Evolutionary conservation across 495 filamentous ascomycete genomes (phyloP), one percentile per base, ranked within the genome.

Genomic region (Aspergillus baeticus): DNA sequence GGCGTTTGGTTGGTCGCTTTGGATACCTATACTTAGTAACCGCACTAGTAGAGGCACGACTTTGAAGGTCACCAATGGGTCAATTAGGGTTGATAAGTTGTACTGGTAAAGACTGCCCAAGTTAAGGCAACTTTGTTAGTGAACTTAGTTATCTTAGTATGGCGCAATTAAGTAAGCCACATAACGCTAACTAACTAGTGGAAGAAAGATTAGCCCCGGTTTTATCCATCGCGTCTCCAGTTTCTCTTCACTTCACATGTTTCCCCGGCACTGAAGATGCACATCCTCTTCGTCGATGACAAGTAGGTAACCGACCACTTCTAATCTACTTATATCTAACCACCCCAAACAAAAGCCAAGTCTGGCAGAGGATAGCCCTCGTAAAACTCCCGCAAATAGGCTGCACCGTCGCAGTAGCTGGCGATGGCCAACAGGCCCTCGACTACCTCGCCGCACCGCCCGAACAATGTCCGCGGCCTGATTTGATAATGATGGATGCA

Each of bases 401-500:
- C 20, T 56, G 23, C 45, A 49, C 43, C 34, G 34, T 56, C 22
- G n/a, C 22, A 33, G 29, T 48, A 15, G 54, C n/a, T 2, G 6
- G 44, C 13, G n/a, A 56, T 42, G 54, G 44, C 54, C 54, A 49
- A 23, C 44, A 42, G 21, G 54, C 54, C 18, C 46, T 49, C 22
- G 41, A 56, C 17, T 56, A 49, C 34, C 43, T 48, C 13, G 20
- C 53, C 2, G 33, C 6, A 14, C 54, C 50, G 33, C 37, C 50
- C 10, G 36, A 34, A 21, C 11, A 41, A 8, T 55, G 26, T 56
- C 44, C 43, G 21, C 53, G 44, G 14, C 54, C 45, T 10, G 44
- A 56, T 11, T 23, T 49, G 1, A 56, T 49, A 5, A 13, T 56
- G 35, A 56, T 56, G 35, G 54, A 49, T 50, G 54, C 41, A 56